phyloP scores from a whole-genome alignment of 2,329 filamentous ascomycete species.

The Scedosporium aurantiacum region DNA sequence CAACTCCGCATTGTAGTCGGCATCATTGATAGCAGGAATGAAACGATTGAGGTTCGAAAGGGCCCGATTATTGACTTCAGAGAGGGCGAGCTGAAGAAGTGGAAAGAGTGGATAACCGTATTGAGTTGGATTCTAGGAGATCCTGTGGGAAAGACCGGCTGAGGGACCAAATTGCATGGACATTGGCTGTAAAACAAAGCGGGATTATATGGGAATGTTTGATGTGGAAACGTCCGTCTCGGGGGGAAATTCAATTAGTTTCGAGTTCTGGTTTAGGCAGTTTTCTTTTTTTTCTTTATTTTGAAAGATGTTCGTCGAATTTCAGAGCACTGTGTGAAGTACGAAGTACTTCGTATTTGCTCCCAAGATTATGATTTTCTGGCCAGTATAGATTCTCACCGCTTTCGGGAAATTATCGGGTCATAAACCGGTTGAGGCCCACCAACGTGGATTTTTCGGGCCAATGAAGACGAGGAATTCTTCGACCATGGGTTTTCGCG shows the following conservation, averaged over 20 bases:
- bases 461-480: neutral
- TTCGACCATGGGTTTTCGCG: slow-evolving; percentile 5
- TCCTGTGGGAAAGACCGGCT: neutral
- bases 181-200: too few species aligned
- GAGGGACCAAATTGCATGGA: too few species aligned
- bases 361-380: neutral
- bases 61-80: neutral
- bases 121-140: neutral
- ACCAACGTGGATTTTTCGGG: neutral
- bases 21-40: neutral
- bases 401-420: neutral
- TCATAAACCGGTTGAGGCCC: neutral
- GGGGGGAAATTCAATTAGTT: too few species aligned
- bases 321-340: too few species aligned
- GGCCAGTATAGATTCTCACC: neutral
- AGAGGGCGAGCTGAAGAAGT: neutral
- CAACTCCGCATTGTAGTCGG: neutral
- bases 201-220: too few species aligned
- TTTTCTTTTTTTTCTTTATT: too few species aligned
- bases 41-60: neutral
- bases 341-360: neutral
- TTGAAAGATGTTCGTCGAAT: neutral
- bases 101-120: neutral
- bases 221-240: too few species aligned
- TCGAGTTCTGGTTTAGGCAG: too few species aligned